phyloP scores from a whole-genome alignment of 164 flowering plant genomes.

The Magnolia kwangsiensis region DNA sequence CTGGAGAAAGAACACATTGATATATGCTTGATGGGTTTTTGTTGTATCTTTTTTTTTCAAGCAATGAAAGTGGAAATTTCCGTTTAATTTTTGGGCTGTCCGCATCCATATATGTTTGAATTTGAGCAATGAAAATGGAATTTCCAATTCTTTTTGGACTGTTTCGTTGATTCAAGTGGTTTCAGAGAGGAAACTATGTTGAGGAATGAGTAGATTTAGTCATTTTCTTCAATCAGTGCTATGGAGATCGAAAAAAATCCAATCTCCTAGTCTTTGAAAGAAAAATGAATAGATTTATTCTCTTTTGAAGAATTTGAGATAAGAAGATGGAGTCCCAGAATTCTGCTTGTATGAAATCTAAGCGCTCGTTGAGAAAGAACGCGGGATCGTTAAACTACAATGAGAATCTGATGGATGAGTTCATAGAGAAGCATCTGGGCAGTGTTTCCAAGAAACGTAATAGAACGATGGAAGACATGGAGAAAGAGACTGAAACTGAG shows the following conservation, averaged over 20 bases:
- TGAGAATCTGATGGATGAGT: conserved; percentile 79
- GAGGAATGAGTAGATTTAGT: background rate
- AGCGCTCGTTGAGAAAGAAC: conserved; percentile 60
- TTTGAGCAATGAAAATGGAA: background rate
- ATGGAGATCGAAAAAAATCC: background rate
- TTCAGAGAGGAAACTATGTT: background rate
- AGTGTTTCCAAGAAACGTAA: conserved; percentile 45
- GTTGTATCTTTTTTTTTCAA: background rate
- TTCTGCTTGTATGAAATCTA: conserved; percentile 35
- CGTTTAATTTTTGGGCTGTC: background rate
- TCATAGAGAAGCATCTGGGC: conserved; percentile 70
- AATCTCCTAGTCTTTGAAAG: background rate
- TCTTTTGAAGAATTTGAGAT: background rate
- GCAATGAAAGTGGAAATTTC: background rate
- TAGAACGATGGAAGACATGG: conserved; percentile 57
- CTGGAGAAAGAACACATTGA: background rate
- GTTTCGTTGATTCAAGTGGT: background rate
- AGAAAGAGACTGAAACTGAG: conserved; percentile 86
- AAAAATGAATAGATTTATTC: background rate
- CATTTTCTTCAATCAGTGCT: background rate
- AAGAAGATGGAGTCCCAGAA: conserved; percentile 37
- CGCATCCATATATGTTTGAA: background rate
- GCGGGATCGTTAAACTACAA: conserved; percentile 45
- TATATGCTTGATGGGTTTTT: background rate
- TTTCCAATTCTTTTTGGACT: background rate